Evolutionary conservation across 148 eudicot species (phyloP).

Genomic region (Bassia scoparia): DNA sequence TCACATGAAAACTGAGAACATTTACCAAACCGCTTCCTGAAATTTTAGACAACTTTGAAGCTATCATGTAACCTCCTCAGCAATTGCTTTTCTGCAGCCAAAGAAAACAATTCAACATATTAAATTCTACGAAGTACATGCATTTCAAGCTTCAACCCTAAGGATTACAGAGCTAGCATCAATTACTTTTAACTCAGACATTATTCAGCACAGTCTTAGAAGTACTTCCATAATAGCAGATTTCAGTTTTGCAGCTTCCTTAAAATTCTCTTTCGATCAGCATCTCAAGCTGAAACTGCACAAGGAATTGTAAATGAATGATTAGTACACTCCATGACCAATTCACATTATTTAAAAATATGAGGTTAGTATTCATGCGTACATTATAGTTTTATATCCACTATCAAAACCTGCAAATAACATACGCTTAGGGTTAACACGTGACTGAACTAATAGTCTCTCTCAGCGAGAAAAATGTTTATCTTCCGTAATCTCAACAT

Average conservation of each 20-base stretch:
- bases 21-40: slow-evolving; percentile 98
- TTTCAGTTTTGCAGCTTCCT: slow-evolving; percentile 88
- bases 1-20: slow-evolving; percentile 10
- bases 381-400: too few species aligned
- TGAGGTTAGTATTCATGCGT: neutral
- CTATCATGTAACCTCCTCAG: slow-evolving; percentile 90
- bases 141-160: neutral
- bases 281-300: slow-evolving; percentile 90
- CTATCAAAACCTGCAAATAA: too few species aligned
- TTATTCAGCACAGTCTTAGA: slow-evolving; percentile 78
- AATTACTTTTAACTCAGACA: slow-evolving; percentile 65
- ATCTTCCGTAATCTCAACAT: too few species aligned
- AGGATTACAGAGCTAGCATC: slow-evolving; percentile 5
- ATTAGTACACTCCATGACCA: neutral
- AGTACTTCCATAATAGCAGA: slow-evolving; percentile 62
- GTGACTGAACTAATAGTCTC: too few species aligned
- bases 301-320: neutral
- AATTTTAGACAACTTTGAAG: slow-evolving; percentile 73
- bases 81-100: slow-evolving; percentile 70
- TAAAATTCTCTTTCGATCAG: slow-evolving; percentile 89
- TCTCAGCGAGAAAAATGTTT: too few species aligned
- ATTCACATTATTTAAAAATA: neutral
- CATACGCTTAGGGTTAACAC: too few species aligned
- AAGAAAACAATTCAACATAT: slow-evolving; percentile 14
- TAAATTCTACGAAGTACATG: slow-evolving; percentile 1